A percentile compares a stretch with the other conserved stretches of the same genome.
Evolutionary conservation across 169 alveolate genomes (phyloP).

Genomic region (Besnoitia besnoiti): DNA sequence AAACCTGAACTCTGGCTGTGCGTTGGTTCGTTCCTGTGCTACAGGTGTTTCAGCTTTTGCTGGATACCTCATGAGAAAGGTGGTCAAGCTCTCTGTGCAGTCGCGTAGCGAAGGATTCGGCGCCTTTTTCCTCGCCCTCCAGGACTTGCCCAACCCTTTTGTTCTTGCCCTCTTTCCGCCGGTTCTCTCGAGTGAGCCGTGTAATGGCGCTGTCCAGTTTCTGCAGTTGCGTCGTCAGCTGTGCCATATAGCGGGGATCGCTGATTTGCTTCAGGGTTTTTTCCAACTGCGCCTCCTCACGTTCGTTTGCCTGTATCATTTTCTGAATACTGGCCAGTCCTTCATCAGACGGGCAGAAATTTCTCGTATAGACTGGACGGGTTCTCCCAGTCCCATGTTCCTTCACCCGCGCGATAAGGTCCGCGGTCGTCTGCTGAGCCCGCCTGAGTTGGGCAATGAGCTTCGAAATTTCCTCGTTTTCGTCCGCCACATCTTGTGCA

Average conservation of each 20-base stretch:
- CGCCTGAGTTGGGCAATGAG: not conserved
- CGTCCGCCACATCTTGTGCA: not conserved
- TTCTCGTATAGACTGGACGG: not conserved
- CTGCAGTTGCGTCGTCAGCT: not conserved
- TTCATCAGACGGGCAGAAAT: conserved; percentile 1
- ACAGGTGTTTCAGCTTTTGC: too few species aligned
- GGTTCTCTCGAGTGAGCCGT: not conserved
- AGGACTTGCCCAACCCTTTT: not conserved
- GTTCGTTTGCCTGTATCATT: not conserved
- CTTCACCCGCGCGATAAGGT: not conserved
- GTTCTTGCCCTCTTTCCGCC: not conserved
- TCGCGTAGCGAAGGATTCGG: not conserved
- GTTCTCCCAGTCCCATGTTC: not conserved
- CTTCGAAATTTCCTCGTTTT: not conserved
- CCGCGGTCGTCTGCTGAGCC: not conserved
- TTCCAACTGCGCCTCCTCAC: not conserved
- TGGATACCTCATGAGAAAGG: conserved; percentile 27
- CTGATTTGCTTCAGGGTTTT: not conserved
- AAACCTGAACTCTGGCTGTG: too few species aligned
- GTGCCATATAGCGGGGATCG: not conserved
- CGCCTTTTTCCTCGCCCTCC: conserved; percentile 6
- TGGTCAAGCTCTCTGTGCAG: not conserved
- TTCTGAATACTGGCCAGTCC: not conserved
- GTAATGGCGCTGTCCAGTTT: not conserved
- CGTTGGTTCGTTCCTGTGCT: too few species aligned